Conservation (phyloP, 2,329 filamentous ascomycete species). For the Botryosphaeria dothidea region DNA sequence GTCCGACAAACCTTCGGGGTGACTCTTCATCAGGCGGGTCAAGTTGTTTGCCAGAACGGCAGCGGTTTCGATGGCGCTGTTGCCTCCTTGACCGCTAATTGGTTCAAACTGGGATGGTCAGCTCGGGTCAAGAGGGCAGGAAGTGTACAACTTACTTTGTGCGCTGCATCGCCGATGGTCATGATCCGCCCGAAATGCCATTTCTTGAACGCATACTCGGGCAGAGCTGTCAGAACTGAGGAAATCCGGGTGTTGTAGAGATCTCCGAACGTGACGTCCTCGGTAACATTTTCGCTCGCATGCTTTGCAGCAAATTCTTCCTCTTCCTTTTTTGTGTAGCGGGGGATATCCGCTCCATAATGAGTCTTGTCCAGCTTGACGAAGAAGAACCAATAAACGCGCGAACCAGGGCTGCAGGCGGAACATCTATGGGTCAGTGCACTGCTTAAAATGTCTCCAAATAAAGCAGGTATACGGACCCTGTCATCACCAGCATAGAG, state of each 20-base stretch:
- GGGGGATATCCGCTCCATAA: slow-evolving; percentile 27
- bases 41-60: slow-evolving; percentile 22
- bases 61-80: slow-evolving; percentile 27
- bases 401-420: not conserved
- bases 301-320: slow-evolving; percentile 30
- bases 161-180: slow-evolving; percentile 44
- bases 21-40: not conserved
- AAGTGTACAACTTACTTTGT: slow-evolving; percentile 36
- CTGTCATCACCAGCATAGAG: slow-evolving; percentile 24
- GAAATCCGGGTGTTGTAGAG: slow-evolving; percentile 31
- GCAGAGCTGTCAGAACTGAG: slow-evolving; percentile 30
- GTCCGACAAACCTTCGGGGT: not conserved
- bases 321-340: slow-evolving; percentile 36
- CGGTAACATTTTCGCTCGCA: slow-evolving; percentile 29
- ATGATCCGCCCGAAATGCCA: slow-evolving; percentile 45
- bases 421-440: too few relatives aligned
- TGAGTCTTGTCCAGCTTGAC: slow-evolving; percentile 27
- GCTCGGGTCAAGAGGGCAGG: not conserved
- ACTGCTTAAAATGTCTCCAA: too few relatives aligned
- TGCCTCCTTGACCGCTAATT: slow-evolving; percentile 26
- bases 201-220: slow-evolving; percentile 41
- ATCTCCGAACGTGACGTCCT: slow-evolving; percentile 35
- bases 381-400: slow-evolving; percentile 29
- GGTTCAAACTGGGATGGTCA: slow-evolving; percentile 20
- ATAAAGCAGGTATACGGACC: too few relatives aligned